Evolutionary conservation across 2,329 filamentous ascomycete species (phyloP).

Genomic region (Colletotrichum truncatum): DNA sequence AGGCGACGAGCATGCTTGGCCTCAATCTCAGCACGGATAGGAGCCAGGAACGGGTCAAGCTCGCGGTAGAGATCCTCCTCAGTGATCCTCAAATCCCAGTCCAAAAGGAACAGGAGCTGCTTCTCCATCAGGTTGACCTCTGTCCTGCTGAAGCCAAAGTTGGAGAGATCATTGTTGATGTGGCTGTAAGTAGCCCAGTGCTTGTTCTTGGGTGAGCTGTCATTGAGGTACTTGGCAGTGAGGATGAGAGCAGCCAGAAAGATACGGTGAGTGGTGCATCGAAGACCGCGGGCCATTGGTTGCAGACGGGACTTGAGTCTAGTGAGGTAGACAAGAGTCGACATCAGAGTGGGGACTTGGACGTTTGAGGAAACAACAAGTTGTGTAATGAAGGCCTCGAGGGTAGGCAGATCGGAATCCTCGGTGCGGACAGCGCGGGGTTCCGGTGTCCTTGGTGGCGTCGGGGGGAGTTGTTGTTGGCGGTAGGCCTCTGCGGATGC

Average conservation of each 20-base stretch:
- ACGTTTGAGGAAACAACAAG: constrained; percentile 94
- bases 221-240: constrained; percentile 97
- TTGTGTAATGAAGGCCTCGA: constrained; percentile 92
- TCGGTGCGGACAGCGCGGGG: constrained; percentile 54
- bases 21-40: constrained; percentile 73
- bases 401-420: constrained; percentile 73
- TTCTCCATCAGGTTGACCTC: constrained; percentile 99
- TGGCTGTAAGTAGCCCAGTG: constrained; percentile 97
- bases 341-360: constrained; percentile 97
- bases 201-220: constrained; percentile 99
- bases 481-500: constrained; percentile 47
- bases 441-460: constrained; percentile 60
- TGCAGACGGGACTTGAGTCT: constrained; percentile 86
- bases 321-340: constrained; percentile 90
- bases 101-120: constrained; percentile 92
- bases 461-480: constrained; percentile 49
- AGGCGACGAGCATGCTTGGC: constrained; percentile 60
- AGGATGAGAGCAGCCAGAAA: constrained; percentile 89
- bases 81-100: constrained; percentile 91
- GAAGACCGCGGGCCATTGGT: constrained; percentile 93
- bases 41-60: constrained; percentile 87
- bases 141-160: constrained; percentile 90
- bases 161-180: constrained; percentile 70
- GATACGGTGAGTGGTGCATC: constrained; percentile 97
- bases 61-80: constrained; percentile 88